Base-by-base conservation (phyloP, 305 asterid species). In the Solanum hybrid region DNA sequence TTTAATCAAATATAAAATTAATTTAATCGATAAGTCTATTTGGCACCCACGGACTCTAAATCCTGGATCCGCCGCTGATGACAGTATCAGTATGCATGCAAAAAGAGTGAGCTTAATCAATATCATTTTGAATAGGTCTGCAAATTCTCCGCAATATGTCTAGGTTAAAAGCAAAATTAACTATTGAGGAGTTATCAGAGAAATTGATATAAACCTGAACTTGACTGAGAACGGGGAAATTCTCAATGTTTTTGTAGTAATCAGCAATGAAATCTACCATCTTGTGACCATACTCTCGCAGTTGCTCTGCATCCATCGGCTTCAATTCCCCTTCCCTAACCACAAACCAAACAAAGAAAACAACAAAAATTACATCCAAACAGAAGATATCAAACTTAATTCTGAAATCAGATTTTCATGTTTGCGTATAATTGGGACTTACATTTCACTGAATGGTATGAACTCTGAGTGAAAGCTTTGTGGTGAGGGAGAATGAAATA, bases 211-310 rank as follows among this genome's bases (percentile, higher is more conserved):
- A 79, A 87, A 97, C 99, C 99, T 96, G 94, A 71, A 97, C 99
- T 96, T 97, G 99, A 91, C 99, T 97, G 88, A 95, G 96, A 92
- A 97, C 99, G 32, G 99, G 98, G 91, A 92, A 95, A 85, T 78
- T 92, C 79, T 97, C 99, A 66, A 97, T 94, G 91, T 94, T 92
- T 89, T 95, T 95, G 94, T 97, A 97, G 87, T 97, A 97, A 92
- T 97, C 99, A 89, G 99, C 98, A 82, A 97, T 94, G 93, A 97
- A 97, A 91, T 97, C 99, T 32, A 96, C 99, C 99, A 97, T 96
- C 90, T 93, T 90, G 94, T 97, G 99, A 72, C 93, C 99, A 89
- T 87, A 90, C 91, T 95, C 99, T 91, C 99, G 94, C 90, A 97
- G 88, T 89, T 96, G 99, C 86, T 97, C 99, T 1, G 99, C 92